phyloP scores from a whole-genome alignment of 106 monocot species.

The Allium fistulosum region DNA sequence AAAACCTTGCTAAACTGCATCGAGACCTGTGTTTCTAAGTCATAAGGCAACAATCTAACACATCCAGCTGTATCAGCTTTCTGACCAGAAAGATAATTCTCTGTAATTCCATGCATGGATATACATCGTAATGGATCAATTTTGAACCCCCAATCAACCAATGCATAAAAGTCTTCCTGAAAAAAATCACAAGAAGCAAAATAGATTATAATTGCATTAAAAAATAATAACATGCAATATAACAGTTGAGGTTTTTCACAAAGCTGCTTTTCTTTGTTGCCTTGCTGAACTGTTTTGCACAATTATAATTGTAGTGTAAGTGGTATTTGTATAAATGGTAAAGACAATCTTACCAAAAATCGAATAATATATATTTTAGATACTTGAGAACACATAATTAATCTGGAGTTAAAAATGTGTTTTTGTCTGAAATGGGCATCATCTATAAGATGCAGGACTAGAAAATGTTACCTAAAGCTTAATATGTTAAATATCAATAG shows the following conservation, averaged over 20 bases:
- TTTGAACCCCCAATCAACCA: conserved; percentile 90
- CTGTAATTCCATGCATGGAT: conserved; percentile 94
- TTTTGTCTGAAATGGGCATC: too few relatives aligned
- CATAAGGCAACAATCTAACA: conserved; percentile 83
- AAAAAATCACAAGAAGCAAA: not conserved
- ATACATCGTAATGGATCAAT: conserved; percentile 89
- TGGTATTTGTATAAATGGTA: too few relatives aligned
- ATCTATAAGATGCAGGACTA: too few relatives aligned
- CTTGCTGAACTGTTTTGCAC: not conserved
- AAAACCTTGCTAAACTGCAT: conserved; percentile 58
- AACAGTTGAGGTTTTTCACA: too few relatives aligned
- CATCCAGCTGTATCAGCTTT: conserved; percentile 91
- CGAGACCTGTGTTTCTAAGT: conserved; percentile 70
- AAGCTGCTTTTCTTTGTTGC: not conserved
- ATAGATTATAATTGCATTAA: not conserved
- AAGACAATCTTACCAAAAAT: too few relatives aligned
- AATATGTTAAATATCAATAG: too few relatives aligned
- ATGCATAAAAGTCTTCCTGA: conserved; percentile 92
- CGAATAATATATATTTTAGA: too few relatives aligned
- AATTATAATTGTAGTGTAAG: not conserved
- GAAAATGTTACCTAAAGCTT: too few relatives aligned
- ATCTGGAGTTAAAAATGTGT: too few relatives aligned
- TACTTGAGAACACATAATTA: too few relatives aligned
- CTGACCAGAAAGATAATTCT: conserved; percentile 91
- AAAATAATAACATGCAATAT: too few relatives aligned